Evolutionary conservation across 257 asterid genomes (phyloP).

Genomic region (Solanum chilense): DNA sequence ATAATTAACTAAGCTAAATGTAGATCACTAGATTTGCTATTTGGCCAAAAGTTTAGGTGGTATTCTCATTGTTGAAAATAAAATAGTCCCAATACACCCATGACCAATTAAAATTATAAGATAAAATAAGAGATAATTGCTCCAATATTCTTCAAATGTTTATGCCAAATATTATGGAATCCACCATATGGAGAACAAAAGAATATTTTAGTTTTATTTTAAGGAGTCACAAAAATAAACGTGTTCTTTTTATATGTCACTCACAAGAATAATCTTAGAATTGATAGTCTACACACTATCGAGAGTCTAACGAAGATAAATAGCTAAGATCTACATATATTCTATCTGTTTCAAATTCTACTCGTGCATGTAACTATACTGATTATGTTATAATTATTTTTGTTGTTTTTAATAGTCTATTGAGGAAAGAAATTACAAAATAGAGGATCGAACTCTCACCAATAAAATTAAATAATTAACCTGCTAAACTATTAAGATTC

Average conservation of each 20-base stretch:
- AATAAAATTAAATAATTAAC: neutral
- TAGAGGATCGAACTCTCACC: neutral
- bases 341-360: neutral
- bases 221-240: neutral
- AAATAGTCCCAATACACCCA: conserved; percentile 5
- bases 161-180: neutral
- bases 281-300: neutral
- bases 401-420: too few relatives aligned
- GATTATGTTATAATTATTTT: too few relatives aligned
- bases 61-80: neutral
- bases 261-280: neutral
- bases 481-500: neutral
- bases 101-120: neutral
- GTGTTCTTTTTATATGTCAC: neutral
- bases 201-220: neutral
- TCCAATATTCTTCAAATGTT: neutral
- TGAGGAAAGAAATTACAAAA: too few relatives aligned
- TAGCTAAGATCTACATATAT: too few relatives aligned
- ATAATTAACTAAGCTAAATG: neutral
- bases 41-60: neutral
- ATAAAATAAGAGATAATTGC: neutral
- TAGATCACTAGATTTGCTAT: neutral
- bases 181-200: neutral
- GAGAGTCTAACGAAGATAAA: neutral
- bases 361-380: neutral